Base-by-base conservation (phyloP, 768 basidiomycete species). In the Phaeolepiota aurea region DNA sequence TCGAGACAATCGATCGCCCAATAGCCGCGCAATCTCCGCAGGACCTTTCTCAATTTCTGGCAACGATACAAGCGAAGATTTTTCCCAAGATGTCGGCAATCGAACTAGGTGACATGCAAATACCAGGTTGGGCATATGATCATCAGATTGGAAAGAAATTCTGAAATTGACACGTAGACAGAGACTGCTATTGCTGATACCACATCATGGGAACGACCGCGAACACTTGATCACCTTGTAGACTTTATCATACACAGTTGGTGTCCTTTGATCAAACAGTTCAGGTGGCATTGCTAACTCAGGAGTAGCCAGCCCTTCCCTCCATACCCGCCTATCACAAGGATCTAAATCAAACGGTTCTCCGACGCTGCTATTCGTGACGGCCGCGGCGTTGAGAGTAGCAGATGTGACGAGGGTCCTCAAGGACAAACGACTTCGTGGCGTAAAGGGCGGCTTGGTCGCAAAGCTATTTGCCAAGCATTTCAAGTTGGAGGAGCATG, bases 401-500 rank as follows among this genome's bases (percentile, higher is more conserved):
- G 82, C 80, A 38, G 90, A 97, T 59, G 76, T 91, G 14, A 84
- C 87, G 25, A 69, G 89, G 44, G 65, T 77, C 39, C 68, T 91
- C 41, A 82, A 74, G 57, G 73, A 80, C 59, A 78, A 74, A 59
- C 74, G 63, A 47, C 67, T 88, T 38, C 68, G 78, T 41, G 83
- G 85, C 23, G 82, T 87, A 16, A 92, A 89, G 55, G 82, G 87
- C 41, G 90, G 87, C 9, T 89, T 94, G 48, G 82, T 96, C 21
- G 92, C 87, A 15, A 97, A 97, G 59, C 75, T 99, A 19, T 98
- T 98, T 52, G 90, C 93, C 20, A 92, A 84, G 60, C 93, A 98
- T 56, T 80, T 94, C 64, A 96, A 93, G 63, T 67, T 93, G 30
- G 67, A 82, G 37, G 87, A 93, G 43, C 93, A 98, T 58, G 77